phyloP scores from a whole-genome alignment of 1,284 basidiomycete species.

The Marasmius fiardii region DNA sequence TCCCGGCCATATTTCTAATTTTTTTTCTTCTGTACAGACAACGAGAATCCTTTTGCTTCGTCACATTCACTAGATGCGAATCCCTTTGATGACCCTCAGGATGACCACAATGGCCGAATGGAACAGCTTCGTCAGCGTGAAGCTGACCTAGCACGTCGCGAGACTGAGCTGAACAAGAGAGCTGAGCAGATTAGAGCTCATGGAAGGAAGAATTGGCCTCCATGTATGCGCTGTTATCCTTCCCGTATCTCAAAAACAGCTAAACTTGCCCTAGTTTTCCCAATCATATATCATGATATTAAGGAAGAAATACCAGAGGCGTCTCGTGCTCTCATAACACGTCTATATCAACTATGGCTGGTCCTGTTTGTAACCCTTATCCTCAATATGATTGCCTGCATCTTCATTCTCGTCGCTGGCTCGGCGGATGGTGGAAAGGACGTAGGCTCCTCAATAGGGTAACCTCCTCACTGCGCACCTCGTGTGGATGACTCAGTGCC shows the following conservation, averaged over 20 bases:
- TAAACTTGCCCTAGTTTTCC: constrained; percentile 64
- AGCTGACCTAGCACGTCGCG: constrained; percentile 75
- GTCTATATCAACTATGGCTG: constrained; percentile 88
- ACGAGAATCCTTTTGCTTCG: constrained; percentile 78
- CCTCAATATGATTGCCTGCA: constrained; percentile 89
- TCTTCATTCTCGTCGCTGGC: constrained; percentile 81
- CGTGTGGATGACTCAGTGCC: constrained; percentile 15
- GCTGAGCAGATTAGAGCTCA: constrained; percentile 74
- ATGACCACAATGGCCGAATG: constrained; percentile 38
- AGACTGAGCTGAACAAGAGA: constrained; percentile 64
- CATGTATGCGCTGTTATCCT: constrained; percentile 57
- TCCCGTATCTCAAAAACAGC: constrained; percentile 13
- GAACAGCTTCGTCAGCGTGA: constrained; percentile 74
- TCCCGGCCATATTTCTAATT: not conserved
- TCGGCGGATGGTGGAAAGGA: constrained; percentile 77
- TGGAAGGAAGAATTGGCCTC: constrained; percentile 89
- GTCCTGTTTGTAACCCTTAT: constrained; percentile 76
- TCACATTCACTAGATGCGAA: constrained; percentile 80
- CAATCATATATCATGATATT: constrained; percentile 93
- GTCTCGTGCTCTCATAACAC: constrained; percentile 75
- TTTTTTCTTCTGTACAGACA: constrained; percentile 29
- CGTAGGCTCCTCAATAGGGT: constrained; percentile 79
- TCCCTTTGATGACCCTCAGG: constrained; percentile 76
- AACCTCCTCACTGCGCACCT: constrained; percentile 26
- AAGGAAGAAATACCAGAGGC: constrained; percentile 84